Evolutionary conservation across 768 basidiomycete genomes (phyloP), one percentile per base, ranked within the genome.

Genomic region (Hortiboletus flavorubellus): DNA sequence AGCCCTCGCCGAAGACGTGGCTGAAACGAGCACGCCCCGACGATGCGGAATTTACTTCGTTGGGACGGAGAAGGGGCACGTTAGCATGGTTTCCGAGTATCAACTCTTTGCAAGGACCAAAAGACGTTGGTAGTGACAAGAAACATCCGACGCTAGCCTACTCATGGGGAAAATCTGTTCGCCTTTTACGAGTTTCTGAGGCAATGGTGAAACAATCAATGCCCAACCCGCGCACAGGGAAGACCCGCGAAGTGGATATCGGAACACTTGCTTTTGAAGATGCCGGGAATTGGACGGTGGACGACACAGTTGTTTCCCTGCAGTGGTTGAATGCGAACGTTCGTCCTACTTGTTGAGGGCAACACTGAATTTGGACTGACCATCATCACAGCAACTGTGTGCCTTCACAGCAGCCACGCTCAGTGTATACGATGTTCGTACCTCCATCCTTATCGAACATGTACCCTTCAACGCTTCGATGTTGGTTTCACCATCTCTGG

Each of bases 1-100:
- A 92, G 63, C 97, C 97, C 3, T 80, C 84, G 0, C 91, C 97
- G 8, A 85, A 89, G 65, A 99, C 95, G 0, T 98, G 94, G 93
- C 88, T 89, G 65, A 86, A 91, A 65, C 81, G 77, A 50, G 75
- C 84, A 55, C 84, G 89, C 10, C 76, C 78, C 12, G 64, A 74
- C 26, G 80, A 80, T 51, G 76, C 76, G 9, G 73, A 71, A 4
- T 61, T 65, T n/a, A 68, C 71, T 54, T 71, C 75, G 15, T 74
- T 64, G 49, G 81, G 77, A 16, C 75, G 75, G 63, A 76, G 80
- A 71, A 81, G 78, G 54, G 93, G 91, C 0, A 73, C 82, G 11
- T 63, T 95, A 47, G 85, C 87, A 0, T 96, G 93, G 93, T 92
- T 84, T 65, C 91, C 93, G 5, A 87, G 87, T 62, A 74, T 83